phyloP scores from a whole-genome alignment of 768 basidiomycete species.

The Royoungia palumana region DNA sequence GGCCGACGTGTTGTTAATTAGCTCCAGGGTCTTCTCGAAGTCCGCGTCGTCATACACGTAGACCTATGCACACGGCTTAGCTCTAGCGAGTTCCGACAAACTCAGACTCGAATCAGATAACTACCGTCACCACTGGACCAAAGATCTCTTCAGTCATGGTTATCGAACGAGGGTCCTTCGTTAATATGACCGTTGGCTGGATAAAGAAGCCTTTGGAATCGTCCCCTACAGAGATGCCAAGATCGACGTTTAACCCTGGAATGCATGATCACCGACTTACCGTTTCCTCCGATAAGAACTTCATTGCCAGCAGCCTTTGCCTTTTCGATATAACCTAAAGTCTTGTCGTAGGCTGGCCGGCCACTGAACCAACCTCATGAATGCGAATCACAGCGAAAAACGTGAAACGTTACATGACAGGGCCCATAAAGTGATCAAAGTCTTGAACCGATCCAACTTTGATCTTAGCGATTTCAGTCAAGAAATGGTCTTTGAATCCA shows the following conservation, averaged over 20 bases:
- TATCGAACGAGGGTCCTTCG: slow-evolving; percentile 82
- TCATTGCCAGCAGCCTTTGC: slow-evolving; percentile 90
- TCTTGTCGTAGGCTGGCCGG: slow-evolving; percentile 85
- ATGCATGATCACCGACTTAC: slow-evolving; percentile 36
- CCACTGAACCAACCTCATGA: slow-evolving; percentile 45
- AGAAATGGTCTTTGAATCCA: slow-evolving; percentile 80
- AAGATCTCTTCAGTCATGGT: slow-evolving; percentile 97
- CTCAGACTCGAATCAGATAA: slow-evolving; percentile 11
- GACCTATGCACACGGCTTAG: slow-evolving; percentile 42
- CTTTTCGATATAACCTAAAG: slow-evolving; percentile 75
- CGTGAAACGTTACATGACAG: slow-evolving; percentile 71
- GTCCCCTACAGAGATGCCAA: slow-evolving; percentile 49
- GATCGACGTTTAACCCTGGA: not conserved
- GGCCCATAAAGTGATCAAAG: slow-evolving; percentile 88
- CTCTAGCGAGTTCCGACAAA: not conserved
- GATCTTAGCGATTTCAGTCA: slow-evolving; percentile 77
- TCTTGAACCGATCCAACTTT: slow-evolving; percentile 76
- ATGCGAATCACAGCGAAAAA: not conserved
- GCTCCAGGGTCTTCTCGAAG: slow-evolving; percentile 80
- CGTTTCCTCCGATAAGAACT: slow-evolving; percentile 79
- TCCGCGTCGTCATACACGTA: slow-evolving; percentile 88
- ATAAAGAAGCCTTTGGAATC: slow-evolving; percentile 92
- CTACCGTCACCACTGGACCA: slow-evolving; percentile 89
- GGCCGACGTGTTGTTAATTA: slow-evolving; percentile 80
- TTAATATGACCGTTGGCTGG: slow-evolving; percentile 91